Evolutionary conservation across 75 land plant species (phyloP).

Genomic region (Sequoia sempervirens): DNA sequence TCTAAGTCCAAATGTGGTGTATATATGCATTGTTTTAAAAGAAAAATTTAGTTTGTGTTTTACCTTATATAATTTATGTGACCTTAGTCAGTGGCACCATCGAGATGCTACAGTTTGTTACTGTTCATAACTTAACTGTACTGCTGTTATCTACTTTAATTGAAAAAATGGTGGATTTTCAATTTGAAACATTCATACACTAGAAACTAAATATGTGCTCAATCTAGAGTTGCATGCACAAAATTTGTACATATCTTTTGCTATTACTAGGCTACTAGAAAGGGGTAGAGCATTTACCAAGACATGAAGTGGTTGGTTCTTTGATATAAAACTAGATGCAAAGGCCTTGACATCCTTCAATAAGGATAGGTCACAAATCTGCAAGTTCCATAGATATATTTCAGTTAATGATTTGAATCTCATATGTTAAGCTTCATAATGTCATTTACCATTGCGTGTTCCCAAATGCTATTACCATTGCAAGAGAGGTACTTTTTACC

Average conservation of each 20-base stretch:
- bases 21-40: too few relatives aligned
- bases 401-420: not conserved
- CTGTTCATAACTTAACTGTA: not conserved
- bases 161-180: not conserved
- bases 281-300: constrained; percentile 46
- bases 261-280: not conserved
- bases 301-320: constrained; percentile 69
- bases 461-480: not conserved
- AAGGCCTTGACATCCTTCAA: constrained; percentile 67
- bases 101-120: not conserved
- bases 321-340: constrained; percentile 45
- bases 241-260: not conserved
- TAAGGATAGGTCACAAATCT: constrained; percentile 97
- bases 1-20: too few relatives aligned
- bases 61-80: too few relatives aligned
- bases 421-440: not conserved
- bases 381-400: constrained; percentile 11
- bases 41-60: too few relatives aligned
- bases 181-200: not conserved
- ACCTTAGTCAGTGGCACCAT: too few relatives aligned
- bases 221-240: not conserved
- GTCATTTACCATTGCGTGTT: not conserved
- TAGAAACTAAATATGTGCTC: not conserved
- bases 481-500: not conserved
- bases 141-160: not conserved